phyloP scores from a whole-genome alignment of 164 flowering plant species.

The Malania oleifera region DNA sequence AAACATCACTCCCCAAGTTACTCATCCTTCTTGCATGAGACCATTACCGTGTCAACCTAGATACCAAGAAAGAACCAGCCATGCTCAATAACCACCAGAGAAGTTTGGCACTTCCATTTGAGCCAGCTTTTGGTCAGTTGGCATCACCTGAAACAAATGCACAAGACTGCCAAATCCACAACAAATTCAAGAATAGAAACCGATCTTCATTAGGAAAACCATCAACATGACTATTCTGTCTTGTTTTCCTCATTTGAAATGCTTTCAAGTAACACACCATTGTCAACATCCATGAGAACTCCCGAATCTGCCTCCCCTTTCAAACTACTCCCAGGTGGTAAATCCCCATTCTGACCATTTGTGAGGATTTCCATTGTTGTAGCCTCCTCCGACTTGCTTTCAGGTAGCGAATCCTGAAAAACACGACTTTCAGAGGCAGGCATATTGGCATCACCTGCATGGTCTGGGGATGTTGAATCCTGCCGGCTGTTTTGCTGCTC shows the following conservation, averaged over 20 bases:
- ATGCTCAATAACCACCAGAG: too few species aligned
- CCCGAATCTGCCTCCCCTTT: slow-evolving; percentile 14
- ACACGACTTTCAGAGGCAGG: slow-evolving; percentile 6
- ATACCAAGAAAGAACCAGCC: too few species aligned
- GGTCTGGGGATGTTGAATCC: slow-evolving; percentile 2
- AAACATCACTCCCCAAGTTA: too few species aligned
- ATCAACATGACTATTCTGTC: slow-evolving; percentile 17
- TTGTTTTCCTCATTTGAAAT: slow-evolving; percentile 14
- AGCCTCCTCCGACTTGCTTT: slow-evolving; percentile 14
- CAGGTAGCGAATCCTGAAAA: slow-evolving; percentile 3
- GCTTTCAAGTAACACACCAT: slow-evolving; percentile 6
- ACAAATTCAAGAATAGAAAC: too few species aligned
- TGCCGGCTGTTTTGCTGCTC: slow-evolving; percentile 10
- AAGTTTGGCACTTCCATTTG: too few species aligned
- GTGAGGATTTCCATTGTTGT: slow-evolving; percentile 9
- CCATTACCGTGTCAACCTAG: too few species aligned
- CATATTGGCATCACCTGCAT: slow-evolving; percentile 9
- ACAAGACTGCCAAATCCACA: too few species aligned
- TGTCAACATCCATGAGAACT: background rate
- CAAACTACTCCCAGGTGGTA: slow-evolving; percentile 10
- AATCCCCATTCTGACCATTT: slow-evolving; percentile 16
- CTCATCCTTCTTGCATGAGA: too few species aligned
- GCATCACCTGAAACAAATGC: too few species aligned
- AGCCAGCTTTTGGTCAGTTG: too few species aligned
- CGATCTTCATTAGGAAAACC: background rate